Conservation (phyloP, 257 asterid genomes). For the Petunia secreta region DNA sequence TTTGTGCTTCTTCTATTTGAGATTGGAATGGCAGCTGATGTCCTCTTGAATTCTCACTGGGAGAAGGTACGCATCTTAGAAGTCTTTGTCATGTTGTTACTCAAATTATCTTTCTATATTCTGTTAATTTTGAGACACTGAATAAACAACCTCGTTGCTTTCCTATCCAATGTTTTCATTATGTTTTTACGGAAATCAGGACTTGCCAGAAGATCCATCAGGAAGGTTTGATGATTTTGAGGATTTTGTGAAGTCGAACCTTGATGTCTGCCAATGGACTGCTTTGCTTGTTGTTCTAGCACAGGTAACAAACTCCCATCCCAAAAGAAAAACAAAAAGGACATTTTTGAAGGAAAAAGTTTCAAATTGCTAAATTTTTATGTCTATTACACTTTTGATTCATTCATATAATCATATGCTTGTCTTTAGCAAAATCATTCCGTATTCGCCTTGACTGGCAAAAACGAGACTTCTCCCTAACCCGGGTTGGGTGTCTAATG, state of each 20-base stretch:
- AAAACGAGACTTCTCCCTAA: no score
- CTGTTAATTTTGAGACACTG: no score
- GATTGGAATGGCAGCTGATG: constrained; percentile 45
- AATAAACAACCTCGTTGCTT: constrained; percentile 5
- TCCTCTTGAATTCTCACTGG: constrained; percentile 50
- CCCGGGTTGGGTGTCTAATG: no score
- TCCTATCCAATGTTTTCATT: not conserved
- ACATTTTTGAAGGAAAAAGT: not conserved
- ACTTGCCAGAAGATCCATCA: constrained; percentile 45
- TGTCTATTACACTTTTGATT: no score
- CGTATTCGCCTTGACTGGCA: no score
- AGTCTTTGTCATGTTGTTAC: not conserved
- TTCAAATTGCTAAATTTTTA: no score
- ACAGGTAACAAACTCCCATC: constrained; percentile 41
- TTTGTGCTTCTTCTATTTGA: constrained; percentile 51
- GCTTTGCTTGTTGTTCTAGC: constrained; percentile 42
- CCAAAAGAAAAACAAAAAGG: not conserved
- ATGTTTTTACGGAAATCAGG: constrained; percentile 36
- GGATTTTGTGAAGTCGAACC: constrained; percentile 43
- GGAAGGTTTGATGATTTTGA: constrained; percentile 48
- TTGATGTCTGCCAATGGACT: constrained; percentile 41
- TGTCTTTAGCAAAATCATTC: no score
- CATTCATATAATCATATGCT: no score
- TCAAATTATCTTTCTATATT: not conserved
- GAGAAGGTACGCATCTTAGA: constrained; percentile 42